These are phyloP conservation scores for Aureobasidium sp. DNA, from an alignment of 2,329 filamentous ascomycete genomes.

Conservation along the genomic window DNA sequence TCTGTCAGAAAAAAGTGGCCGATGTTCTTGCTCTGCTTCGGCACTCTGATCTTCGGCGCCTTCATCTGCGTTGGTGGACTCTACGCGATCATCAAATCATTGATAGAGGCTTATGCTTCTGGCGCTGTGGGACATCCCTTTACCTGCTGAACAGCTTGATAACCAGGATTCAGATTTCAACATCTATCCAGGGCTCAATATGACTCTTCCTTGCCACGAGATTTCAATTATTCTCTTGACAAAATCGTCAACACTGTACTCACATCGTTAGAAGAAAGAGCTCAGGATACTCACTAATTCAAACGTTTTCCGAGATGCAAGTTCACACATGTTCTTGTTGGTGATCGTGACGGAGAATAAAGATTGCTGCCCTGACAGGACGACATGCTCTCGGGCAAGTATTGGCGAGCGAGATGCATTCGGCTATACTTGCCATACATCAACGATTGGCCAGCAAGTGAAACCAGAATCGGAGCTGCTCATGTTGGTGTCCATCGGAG, in stretches of 20 bases:
- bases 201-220: background rate
- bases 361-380: background rate
- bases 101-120: constrained; percentile 29
- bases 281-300: too few species aligned
- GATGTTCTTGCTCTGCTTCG: constrained; percentile 30
- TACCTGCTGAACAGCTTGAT: constrained; percentile 18
- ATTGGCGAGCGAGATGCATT: background rate
- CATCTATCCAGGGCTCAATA: background rate
- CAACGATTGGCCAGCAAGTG: constrained; percentile 10
- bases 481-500: constrained; percentile 4
- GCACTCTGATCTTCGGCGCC: constrained; percentile 37
- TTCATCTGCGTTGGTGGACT: constrained; percentile 46
- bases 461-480: constrained; percentile 6
- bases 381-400: background rate
- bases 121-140: constrained; percentile 26
- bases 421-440: background rate
- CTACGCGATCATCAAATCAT: constrained; percentile 42
- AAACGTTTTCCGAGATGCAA: background rate
- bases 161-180: background rate
- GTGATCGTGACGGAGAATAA: background rate
- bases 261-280: background rate
- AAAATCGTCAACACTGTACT: background rate
- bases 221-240: background rate
- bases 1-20: background rate
- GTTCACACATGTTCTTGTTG: background rate